Percentiles rank a stretch among this genome's conserved stretches.
phyloP scores from a whole-genome alignment of 768 basidiomycete genomes.

The Mycena filopes region DNA sequence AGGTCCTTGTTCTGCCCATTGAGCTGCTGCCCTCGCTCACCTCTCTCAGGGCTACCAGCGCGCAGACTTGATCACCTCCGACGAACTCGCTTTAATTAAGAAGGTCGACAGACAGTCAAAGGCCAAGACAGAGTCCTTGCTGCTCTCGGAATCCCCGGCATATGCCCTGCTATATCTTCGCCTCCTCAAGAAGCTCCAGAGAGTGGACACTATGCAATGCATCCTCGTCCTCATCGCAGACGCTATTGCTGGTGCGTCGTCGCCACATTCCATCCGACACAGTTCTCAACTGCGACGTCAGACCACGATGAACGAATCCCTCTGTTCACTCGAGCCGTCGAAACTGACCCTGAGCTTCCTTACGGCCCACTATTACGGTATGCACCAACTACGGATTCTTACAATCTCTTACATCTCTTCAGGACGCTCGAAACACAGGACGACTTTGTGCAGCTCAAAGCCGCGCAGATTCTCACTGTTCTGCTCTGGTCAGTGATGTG shows the following conservation, averaged over 20 bases:
- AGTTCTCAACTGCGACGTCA: slow-evolving; percentile 39
- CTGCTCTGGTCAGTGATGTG: slow-evolving; percentile 73
- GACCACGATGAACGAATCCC: slow-evolving; percentile 91
- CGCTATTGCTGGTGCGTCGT: slow-evolving; percentile 76
- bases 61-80: slow-evolving; percentile 87
- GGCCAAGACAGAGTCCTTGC: slow-evolving; percentile 77
- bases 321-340: slow-evolving; percentile 71
- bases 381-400: slow-evolving; percentile 1
- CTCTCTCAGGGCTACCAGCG: slow-evolving; percentile 88
- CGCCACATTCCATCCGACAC: background rate
- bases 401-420: slow-evolving; percentile 28
- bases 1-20: slow-evolving; percentile 60
- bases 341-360: slow-evolving; percentile 82
- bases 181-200: slow-evolving; percentile 84
- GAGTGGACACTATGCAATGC: slow-evolving; percentile 89
- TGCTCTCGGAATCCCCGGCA: slow-evolving; percentile 82
- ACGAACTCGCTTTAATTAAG: slow-evolving; percentile 90
- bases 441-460: slow-evolving; percentile 95
- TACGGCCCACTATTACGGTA: slow-evolving; percentile 84
- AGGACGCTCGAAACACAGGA: slow-evolving; percentile 89
- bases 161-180: slow-evolving; percentile 93
- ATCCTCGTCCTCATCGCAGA: slow-evolving; percentile 90
- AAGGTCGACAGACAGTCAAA: slow-evolving; percentile 86
- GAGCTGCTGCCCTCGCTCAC: slow-evolving; percentile 27
- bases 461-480: slow-evolving; percentile 87